Percentiles rank a stretch among this genome's conserved stretches.
Conservation (phyloP, 352 stramenopile species). For the Thalassiosira livingstoniorum region DNA sequence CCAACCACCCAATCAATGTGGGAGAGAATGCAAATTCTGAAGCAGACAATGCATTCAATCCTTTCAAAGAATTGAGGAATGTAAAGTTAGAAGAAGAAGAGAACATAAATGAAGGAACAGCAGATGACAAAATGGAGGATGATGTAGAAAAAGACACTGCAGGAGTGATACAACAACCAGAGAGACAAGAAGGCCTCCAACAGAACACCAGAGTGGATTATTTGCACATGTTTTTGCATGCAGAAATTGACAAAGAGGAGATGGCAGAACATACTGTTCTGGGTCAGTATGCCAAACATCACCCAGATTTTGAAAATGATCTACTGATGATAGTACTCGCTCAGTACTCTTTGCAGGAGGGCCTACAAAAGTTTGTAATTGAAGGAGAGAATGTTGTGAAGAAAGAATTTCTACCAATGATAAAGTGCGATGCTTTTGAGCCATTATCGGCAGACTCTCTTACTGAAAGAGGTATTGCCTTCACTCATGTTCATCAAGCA, state of each 20-base stretch:
- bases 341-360: background rate
- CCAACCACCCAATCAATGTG: background rate
- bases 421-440: background rate
- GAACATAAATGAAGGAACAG: too few relatives aligned
- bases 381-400: background rate
- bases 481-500: conserved; percentile 17
- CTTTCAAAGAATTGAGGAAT: background rate
- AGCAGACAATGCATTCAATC: background rate
- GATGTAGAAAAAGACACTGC: too few relatives aligned
- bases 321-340: background rate
- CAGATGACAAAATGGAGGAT: too few relatives aligned
- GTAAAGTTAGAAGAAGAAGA: background rate
- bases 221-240: too few relatives aligned
- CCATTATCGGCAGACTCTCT: background rate
- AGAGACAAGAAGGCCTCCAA: too few relatives aligned
- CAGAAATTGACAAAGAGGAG: too few relatives aligned
- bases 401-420: conserved; percentile 3
- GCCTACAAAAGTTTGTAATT: background rate
- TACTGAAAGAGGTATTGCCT: background rate
- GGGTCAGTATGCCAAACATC: too few relatives aligned
- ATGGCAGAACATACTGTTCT: too few relatives aligned
- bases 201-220: too few relatives aligned
- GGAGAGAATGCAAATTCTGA: background rate
- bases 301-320: background rate
- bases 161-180: too few relatives aligned